Conservation (phyloP, 1,284 basidiomycete species). For the Thecaphora thlaspeos region DNA sequence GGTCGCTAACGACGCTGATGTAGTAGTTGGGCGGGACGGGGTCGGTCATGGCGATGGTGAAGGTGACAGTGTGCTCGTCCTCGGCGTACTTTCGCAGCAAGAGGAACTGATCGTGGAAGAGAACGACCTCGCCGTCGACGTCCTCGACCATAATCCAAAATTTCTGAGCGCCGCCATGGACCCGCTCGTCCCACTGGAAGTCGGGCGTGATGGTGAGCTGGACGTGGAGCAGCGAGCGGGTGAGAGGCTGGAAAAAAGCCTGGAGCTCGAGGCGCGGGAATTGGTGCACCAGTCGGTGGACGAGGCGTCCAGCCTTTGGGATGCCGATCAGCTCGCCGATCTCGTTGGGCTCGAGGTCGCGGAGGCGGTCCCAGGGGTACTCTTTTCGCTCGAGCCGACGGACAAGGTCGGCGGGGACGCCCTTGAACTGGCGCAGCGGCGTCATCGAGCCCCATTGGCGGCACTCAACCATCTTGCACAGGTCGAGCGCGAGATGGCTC, state of each 20-base stretch:
- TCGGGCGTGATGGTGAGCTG: slow-evolving; percentile 67
- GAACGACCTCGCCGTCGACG: slow-evolving; percentile 72
- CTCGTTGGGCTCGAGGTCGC: slow-evolving; percentile 69
- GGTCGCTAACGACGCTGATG: slow-evolving; percentile 80
- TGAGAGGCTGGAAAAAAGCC: slow-evolving; percentile 70
- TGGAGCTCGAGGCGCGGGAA: slow-evolving; percentile 76
- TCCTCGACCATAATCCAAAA: slow-evolving; percentile 98
- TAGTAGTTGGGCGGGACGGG: slow-evolving; percentile 16
- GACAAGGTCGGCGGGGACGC: slow-evolving; percentile 66
- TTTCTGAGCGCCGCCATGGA: slow-evolving; percentile 76
- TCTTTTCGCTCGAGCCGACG: slow-evolving; percentile 83
- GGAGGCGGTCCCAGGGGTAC: slow-evolving; percentile 74
- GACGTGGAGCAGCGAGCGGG: slow-evolving; percentile 79
- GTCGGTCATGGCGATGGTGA: slow-evolving; percentile 60
- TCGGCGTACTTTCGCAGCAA: slow-evolving; percentile 57
- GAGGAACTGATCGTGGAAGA: slow-evolving; percentile 67
- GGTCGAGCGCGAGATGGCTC: slow-evolving; percentile 76
- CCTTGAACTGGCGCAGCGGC: slow-evolving; percentile 74
- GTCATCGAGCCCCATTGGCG: slow-evolving; percentile 95
- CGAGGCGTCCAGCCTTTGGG: slow-evolving; percentile 84
- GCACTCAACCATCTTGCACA: slow-evolving; percentile 74
- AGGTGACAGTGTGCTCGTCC: slow-evolving; percentile 60
- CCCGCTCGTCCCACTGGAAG: slow-evolving; percentile 81
- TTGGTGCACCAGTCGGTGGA: slow-evolving; percentile 77
- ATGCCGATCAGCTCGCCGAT: slow-evolving; percentile 81